Evolutionary conservation across 352 stramenopile genomes (phyloP), one percentile per base, ranked within the genome.

Genomic region (Aphanomyces invadans): DNA sequence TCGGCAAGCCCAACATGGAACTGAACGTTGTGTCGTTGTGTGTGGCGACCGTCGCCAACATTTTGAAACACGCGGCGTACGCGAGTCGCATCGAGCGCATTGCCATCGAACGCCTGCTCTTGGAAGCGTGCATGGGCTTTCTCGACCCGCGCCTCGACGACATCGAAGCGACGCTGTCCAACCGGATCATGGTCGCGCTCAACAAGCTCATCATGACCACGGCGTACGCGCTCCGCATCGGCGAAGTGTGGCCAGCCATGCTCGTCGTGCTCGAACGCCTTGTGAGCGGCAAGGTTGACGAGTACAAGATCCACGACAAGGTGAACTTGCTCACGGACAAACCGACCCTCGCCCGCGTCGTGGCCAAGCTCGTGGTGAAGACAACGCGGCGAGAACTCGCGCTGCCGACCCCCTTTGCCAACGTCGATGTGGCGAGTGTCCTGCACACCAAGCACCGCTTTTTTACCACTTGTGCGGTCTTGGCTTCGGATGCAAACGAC

Each of bases 381-480:
- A 72, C 92, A 49, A 80, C 86, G 0, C 74, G 69, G 9, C 53
- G 74, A 0, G 83, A 95, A 66, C 75, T 83, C 2, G 78, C 75
- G 25, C 74, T 73, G 4, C 19, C 89, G 17, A 81, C 82, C 26
- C 82, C 83, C 0, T 92, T 92, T 32, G 81, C 90, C 70, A 75
- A 75, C 11, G 85, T 92, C 54, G 80, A 95, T 57, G 76, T 95
- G 21, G 92, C 87, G 39, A 82, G 80, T 42, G 77, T 92, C 25
- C 72, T 94, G 32, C 91, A 91, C 80, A 80, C 91, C 63, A 91
- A 92, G 83, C 83, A 94, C 61, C 87, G 76, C 36, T 91, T 92
- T 68, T 92, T 94, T 49, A 83, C 81, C 4, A 92, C 81, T 11
- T 71, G 91, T 19, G 76, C 83, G 9, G n/a, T n/a, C n/a, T n/a